Percentiles rank a stretch among this genome's conserved stretches.
Evolutionary conservation across 176 grass and related monocot species (phyloP).

Genomic region (Hyparrhenia diplandra): DNA sequence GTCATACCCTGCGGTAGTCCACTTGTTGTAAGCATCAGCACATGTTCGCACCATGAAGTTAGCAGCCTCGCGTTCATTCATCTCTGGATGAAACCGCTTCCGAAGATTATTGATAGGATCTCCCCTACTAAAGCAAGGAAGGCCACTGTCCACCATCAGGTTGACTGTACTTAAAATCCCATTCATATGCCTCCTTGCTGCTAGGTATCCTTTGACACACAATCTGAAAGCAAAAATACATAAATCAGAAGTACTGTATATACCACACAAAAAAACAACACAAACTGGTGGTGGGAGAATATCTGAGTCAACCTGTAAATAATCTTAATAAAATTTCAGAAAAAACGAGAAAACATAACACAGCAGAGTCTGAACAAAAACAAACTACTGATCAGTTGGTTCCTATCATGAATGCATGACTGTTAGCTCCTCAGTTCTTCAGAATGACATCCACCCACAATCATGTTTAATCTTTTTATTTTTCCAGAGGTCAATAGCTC

Average conservation of each 20-base stretch:
- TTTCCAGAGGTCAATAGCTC: neutral
- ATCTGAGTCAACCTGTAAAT: neutral
- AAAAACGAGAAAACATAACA: neutral
- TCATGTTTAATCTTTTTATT: neutral
- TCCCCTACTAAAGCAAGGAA: slow-evolving; percentile 96
- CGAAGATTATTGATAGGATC: slow-evolving; percentile 86
- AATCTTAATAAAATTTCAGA: neutral
- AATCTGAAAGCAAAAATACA: slow-evolving; percentile 49
- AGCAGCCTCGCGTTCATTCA: slow-evolving; percentile 91
- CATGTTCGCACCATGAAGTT: slow-evolving; percentile 97
- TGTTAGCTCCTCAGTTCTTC: neutral
- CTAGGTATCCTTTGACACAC: slow-evolving; percentile 97
- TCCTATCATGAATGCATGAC: neutral
- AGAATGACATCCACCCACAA: neutral
- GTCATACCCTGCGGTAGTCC: slow-evolving; percentile 96
- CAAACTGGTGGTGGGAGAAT: neutral
- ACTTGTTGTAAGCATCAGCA: slow-evolving; percentile 95
- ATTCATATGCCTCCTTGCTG: slow-evolving; percentile 87
- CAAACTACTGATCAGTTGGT: neutral
- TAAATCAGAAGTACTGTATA: slow-evolving; percentile 18
- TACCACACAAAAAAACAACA: neutral
- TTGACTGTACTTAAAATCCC: slow-evolving; percentile 89
- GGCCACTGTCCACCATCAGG: slow-evolving; percentile 89
- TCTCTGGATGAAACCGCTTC: slow-evolving; percentile 96
- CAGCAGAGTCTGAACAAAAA: neutral